A percentile compares a stretch with the other conserved stretches of the same genome.
Evolutionary conservation across 176 grass and related monocot genomes (phyloP).

Genomic region (Pontederia paniculata): DNA sequence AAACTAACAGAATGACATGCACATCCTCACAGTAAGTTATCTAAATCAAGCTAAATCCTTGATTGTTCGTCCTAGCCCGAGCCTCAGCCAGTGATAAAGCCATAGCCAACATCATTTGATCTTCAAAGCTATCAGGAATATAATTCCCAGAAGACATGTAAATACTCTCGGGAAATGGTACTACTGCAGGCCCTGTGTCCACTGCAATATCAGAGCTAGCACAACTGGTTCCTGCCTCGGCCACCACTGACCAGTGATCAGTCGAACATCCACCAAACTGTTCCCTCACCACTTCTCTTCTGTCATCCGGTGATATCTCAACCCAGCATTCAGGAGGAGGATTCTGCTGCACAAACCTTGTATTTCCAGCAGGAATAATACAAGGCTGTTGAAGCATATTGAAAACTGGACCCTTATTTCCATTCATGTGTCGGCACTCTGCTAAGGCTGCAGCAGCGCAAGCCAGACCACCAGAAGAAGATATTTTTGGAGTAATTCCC

Average conservation of each 20-base stretch:
- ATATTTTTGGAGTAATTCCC: conserved; percentile 17
- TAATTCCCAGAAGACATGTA: neutral
- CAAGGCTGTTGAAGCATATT: conserved; percentile 20
- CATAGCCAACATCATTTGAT: conserved; percentile 2
- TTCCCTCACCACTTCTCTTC: conserved; percentile 23
- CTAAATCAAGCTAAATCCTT: neutral
- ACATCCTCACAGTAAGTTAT: too few species aligned
- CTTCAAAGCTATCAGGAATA: conserved; percentile 2
- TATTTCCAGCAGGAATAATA: conserved; percentile 20
- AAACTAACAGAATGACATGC: too few species aligned
- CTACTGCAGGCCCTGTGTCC: conserved; percentile 22
- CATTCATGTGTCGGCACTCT: conserved; percentile 50
- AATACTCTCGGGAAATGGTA: conserved; percentile 11
- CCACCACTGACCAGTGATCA: conserved; percentile 30
- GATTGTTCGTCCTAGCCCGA: neutral
- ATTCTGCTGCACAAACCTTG: conserved; percentile 17
- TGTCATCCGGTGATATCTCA: conserved; percentile 20
- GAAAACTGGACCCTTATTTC: conserved; percentile 19
- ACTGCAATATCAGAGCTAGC: conserved; percentile 33
- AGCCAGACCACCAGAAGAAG: conserved; percentile 50
- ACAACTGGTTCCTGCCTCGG: conserved; percentile 29
- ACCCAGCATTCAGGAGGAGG: conserved; percentile 19
- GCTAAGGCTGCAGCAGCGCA: conserved; percentile 70
- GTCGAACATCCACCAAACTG: conserved; percentile 35
- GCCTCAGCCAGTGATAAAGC: neutral